phyloP scores from a whole-genome alignment of 768 basidiomycete genomes.

The Mycena sanguinolenta region DNA sequence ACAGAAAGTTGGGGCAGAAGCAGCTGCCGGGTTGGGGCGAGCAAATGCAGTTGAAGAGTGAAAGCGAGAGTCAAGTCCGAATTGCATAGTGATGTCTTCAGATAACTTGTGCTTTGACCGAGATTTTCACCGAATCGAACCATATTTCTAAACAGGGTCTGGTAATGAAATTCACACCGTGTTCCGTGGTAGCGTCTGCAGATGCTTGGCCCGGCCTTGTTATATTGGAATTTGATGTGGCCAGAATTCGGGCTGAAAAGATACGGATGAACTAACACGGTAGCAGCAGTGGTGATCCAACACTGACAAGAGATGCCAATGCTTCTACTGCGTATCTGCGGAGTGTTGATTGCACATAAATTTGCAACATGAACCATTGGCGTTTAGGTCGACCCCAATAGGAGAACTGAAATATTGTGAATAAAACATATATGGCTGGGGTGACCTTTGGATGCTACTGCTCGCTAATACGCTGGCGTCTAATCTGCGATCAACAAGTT shows the following conservation, averaged over 20 bases:
- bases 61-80: slow-evolving; percentile 13
- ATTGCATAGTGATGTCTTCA: slow-evolving; percentile 19
- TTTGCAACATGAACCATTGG: slow-evolving; percentile 73
- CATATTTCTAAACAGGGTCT: slow-evolving; percentile 22
- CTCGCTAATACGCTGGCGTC: slow-evolving; percentile 81
- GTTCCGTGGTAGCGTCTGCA: slow-evolving; percentile 91
- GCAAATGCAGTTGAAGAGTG: slow-evolving; percentile 14
- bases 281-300: not conserved
- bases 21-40: no score
- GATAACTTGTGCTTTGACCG: slow-evolving; percentile 1
- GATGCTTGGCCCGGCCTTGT: slow-evolving; percentile 92
- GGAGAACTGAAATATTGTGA: slow-evolving; percentile 72
- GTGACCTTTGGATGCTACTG: slow-evolving; percentile 79
- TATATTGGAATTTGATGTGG: slow-evolving; percentile 95
- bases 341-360: slow-evolving; percentile 7
- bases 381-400: slow-evolving; percentile 99
- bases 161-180: slow-evolving; percentile 67
- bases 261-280: slow-evolving; percentile 14
- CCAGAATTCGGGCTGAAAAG: slow-evolving; percentile 92
- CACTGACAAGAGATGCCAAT: slow-evolving; percentile 90
- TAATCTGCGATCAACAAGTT: slow-evolving; percentile 91
- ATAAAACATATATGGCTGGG: not conserved
- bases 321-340: slow-evolving; percentile 93
- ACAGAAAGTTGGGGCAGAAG: no score
- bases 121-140: no score